phyloP scores from a whole-genome alignment of 2,329 filamentous ascomycete genomes.

The Colletotrichum tropicicola region DNA sequence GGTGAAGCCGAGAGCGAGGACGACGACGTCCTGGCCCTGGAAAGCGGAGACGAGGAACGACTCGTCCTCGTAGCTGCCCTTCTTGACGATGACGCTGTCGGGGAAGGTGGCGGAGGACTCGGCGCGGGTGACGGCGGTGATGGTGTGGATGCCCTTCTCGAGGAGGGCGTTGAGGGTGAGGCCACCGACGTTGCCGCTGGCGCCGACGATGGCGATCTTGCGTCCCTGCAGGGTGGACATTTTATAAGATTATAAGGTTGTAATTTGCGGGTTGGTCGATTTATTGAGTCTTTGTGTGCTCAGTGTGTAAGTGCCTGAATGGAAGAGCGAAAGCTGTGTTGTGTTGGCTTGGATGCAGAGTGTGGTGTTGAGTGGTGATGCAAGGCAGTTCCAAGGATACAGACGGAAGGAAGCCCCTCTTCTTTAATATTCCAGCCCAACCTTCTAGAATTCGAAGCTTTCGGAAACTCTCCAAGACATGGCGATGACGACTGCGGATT shows the following conservation, averaged over 20 bases:
- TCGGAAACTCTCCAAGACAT: neutral
- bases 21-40: slow-evolving; percentile 42
- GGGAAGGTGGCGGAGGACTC: slow-evolving; percentile 52
- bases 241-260: neutral
- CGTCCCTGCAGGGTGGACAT: slow-evolving; percentile 29
- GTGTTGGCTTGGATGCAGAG: neutral
- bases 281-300: neutral
- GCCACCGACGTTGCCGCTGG: slow-evolving; percentile 48
- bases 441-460: neutral
- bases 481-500: neutral
- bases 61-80: slow-evolving; percentile 57
- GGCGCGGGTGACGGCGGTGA: slow-evolving; percentile 59
- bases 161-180: slow-evolving; percentile 48
- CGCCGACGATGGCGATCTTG: slow-evolving; percentile 40
- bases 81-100: slow-evolving; percentile 45
- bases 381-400: neutral
- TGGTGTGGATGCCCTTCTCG: slow-evolving; percentile 52
- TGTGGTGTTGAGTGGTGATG: neutral
- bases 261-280: too few relatives aligned
- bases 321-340: neutral
- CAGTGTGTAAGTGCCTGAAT: too few relatives aligned
- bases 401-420: neutral
- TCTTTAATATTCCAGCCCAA: neutral
- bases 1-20: slow-evolving; percentile 33
- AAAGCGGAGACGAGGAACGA: slow-evolving; percentile 39